Percentiles rank a stretch among this genome's conserved stretches.
Evolutionary conservation across 768 basidiomycete genomes (phyloP).

Genomic region (Russula griseocarnosa): DNA sequence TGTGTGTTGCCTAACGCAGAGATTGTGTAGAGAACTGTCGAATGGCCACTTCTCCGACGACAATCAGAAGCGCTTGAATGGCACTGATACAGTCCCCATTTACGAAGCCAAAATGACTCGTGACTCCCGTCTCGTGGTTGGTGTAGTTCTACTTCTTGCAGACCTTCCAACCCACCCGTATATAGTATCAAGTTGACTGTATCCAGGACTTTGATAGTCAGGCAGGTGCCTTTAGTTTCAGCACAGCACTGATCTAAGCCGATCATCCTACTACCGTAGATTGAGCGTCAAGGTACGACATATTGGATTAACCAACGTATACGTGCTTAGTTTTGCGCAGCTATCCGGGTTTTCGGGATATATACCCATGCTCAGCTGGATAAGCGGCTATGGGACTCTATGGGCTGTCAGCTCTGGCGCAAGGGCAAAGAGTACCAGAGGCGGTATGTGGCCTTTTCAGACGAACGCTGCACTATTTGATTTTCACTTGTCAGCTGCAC

Average conservation of each 20-base stretch:
- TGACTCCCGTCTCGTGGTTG: conserved; percentile 26
- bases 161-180: background rate
- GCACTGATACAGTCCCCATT: conserved; percentile 47
- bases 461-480: background rate
- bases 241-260: background rate
- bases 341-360: conserved; percentile 48
- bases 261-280: conserved; percentile 28
- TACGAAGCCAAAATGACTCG: conserved; percentile 65
- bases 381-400: conserved; percentile 44
- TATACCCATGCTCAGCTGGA: conserved; percentile 48
- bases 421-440: conserved; percentile 51
- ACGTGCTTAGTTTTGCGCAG: conserved; percentile 31
- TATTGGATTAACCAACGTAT: background rate
- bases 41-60: conserved; percentile 64
- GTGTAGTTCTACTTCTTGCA: background rate
- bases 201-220: conserved; percentile 26
- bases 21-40: conserved; percentile 54
- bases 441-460: conserved; percentile 37
- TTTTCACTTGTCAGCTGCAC: conserved; percentile 40
- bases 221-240: conserved; percentile 2
- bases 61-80: conserved; percentile 59
- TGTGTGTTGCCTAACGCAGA: background rate
- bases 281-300: conserved; percentile 39
- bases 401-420: conserved; percentile 41
- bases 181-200: conserved; percentile 32